Percentiles rank a stretch among this genome's conserved stretches.
These are phyloP conservation scores for Astrothelium macrocarpum DNA, from an alignment of 495 filamentous ascomycete species.

Conservation along the genomic window DNA sequence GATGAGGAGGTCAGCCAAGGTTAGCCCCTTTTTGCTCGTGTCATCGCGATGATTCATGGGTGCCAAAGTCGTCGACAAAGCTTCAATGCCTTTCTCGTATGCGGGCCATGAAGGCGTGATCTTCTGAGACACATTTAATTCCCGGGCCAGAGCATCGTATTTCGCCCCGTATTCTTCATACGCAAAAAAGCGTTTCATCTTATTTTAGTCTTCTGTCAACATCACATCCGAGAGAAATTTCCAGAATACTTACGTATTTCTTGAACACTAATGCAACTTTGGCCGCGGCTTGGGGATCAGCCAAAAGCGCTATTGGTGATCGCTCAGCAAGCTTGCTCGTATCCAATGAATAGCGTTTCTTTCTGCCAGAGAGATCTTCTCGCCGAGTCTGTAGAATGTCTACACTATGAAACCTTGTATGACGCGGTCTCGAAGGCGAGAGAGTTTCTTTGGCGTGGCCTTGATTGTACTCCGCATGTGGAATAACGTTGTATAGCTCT, in stretches of 20 bases:
- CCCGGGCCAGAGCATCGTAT: constrained; percentile 72
- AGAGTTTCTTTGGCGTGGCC: constrained; percentile 13
- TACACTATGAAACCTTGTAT: constrained; percentile 47
- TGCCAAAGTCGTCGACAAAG: constrained; percentile 63
- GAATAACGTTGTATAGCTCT: constrained; percentile 53
- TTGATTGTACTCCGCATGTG: constrained; percentile 52
- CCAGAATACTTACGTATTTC: constrained; percentile 48
- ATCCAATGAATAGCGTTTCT: constrained; percentile 6
- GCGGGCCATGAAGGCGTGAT: constrained; percentile 65
- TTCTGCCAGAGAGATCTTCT: constrained; percentile 10
- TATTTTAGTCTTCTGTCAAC: not conserved
- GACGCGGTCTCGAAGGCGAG: constrained; percentile 15
- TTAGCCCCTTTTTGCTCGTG: constrained; percentile 61
- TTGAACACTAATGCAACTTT: constrained; percentile 71
- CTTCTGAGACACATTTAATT: constrained; percentile 57
- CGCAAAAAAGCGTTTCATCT: constrained; percentile 72
- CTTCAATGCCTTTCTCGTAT: constrained; percentile 82
- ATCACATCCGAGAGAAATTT: constrained; percentile 1
- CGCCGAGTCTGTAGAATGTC: constrained; percentile 44
- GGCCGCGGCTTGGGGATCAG: constrained; percentile 61
- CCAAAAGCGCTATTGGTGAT: constrained; percentile 39
- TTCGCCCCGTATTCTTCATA: constrained; percentile 59
- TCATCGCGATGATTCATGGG: constrained; percentile 57
- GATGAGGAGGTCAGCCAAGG: constrained; percentile 76
- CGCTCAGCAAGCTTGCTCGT: constrained; percentile 15